Base-by-base conservation (phyloP, 1,284 basidiomycete species). In the Psilocybe mexicana region DNA sequence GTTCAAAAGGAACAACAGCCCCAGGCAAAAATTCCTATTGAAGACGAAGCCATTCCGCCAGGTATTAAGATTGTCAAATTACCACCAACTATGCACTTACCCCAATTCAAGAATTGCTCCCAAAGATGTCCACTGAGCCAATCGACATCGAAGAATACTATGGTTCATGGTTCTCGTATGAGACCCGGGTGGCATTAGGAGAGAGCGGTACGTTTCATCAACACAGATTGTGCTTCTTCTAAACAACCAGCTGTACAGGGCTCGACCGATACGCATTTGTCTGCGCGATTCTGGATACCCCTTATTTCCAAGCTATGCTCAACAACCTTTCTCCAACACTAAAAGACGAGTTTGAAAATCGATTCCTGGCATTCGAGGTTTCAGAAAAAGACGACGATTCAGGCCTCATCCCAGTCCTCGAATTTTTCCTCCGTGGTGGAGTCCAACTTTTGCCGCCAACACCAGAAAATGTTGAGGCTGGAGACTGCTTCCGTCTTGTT, bases 351-450 rank as follows among this genome's bases (percentile, higher is more conserved):
- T 59, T 55, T 26, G 52, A 26, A 43, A 57, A 55, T 53, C 59
- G 50, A 14, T 63, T 35, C 45, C 44, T 38, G 25, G 36, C 35
- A 4, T 49, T 61, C 33, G 48, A 57, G n/a, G 61, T 61, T 44
- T 48, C 46, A n/a, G 60, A 59, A 40, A 42, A 51, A 6, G 52
- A 58, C 18, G 56, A 65, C 10, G 61, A 58, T 45, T 54, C 50
- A 43, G 54, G 55, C 18, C 53, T 65, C 14, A 45, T 62, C 23
- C 61, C 60, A 4, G 46, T 65, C 23, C 59, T 63, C 3, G 58
- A 59, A 11, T 65, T 65, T 43, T 52, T 63, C 40, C 55, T 65
- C 4, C 60, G 54, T 10, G 60, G 44, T 43, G 64, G 64, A 14
- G 43, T 63, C 4, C 52, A 59, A 30, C 24, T 65, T 12, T 26